These are phyloP conservation scores for Wickerhamomyces rabaulensis DNA, from an alignment of 805 yeast genomes.

Conservation along the genomic window DNA sequence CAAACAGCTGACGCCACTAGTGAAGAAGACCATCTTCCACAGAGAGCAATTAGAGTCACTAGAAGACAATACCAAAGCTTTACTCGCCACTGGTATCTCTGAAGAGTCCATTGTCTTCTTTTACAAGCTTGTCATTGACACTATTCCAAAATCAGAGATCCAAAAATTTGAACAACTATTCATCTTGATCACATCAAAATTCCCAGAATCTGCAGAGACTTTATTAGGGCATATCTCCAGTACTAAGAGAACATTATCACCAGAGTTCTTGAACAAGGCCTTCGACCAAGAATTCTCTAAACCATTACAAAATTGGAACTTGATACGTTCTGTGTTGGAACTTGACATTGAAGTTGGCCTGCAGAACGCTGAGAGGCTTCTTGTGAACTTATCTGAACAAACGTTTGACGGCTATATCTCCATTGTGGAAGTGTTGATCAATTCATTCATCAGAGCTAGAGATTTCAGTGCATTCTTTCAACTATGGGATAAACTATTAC, in stretches of 20 bases:
- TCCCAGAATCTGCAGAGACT: constrained; percentile 35
- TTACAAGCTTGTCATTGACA: constrained; percentile 27
- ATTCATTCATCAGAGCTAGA: constrained; percentile 51
- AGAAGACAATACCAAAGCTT: constrained; percentile 26
- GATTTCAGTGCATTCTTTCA: constrained; percentile 46
- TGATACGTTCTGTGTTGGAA: constrained; percentile 42
- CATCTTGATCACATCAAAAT: constrained; percentile 32
- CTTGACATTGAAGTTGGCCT: constrained; percentile 59
- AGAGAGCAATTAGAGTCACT: constrained; percentile 22
- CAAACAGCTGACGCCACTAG: constrained; percentile 11
- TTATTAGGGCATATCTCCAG: constrained; percentile 43
- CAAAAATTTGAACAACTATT: constrained; percentile 44
- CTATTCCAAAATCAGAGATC: constrained; percentile 27
- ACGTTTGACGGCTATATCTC: constrained; percentile 2
- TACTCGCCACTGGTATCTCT: constrained; percentile 22
- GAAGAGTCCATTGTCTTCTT: constrained; percentile 22
- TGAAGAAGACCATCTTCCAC: constrained; percentile 25
- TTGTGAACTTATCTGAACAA: constrained; percentile 15
- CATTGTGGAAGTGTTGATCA: constrained; percentile 31
- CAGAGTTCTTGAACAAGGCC: constrained; percentile 40
- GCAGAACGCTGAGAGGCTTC: constrained; percentile 31
- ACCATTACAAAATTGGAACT: constrained; percentile 41
- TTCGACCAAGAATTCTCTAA: constrained; percentile 42
- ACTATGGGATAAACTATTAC: constrained; percentile 33
- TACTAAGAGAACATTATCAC: constrained; percentile 49